Conservation (phyloP, 2,329 filamentous ascomycete species). For the Alternaria sp. region DNA sequence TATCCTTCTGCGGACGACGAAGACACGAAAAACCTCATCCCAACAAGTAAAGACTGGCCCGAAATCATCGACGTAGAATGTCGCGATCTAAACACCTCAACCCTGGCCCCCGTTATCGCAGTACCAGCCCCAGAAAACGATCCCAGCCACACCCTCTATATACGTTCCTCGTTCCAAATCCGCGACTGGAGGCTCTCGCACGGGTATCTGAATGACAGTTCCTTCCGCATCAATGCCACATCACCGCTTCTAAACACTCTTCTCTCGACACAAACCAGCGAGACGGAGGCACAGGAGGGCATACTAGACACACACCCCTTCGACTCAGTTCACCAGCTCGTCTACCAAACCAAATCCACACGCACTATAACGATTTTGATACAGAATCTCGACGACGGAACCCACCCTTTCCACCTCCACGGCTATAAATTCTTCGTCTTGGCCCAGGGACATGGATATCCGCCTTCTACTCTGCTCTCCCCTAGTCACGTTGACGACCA, state of each 20-base stretch:
- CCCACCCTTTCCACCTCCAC: conserved; percentile 47
- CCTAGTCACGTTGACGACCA: conserved; percentile 30
- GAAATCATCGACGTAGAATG: conserved; percentile 58
- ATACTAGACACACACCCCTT: conserved; percentile 18
- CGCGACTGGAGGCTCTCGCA: conserved; percentile 64
- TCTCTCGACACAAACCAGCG: conserved; percentile 57
- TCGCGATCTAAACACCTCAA: conserved; percentile 58
- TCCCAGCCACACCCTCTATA: conserved; percentile 57
- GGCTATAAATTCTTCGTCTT: conserved; percentile 48
- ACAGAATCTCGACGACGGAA: conserved; percentile 39
- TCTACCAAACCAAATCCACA: conserved; percentile 37
- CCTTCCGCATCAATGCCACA: conserved; percentile 58
- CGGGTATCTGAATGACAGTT: conserved; percentile 65
- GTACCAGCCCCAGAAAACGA: conserved; percentile 55
- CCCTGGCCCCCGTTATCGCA: conserved; percentile 54
- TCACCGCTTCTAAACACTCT: conserved; percentile 60
- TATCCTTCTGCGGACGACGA: conserved; percentile 44
- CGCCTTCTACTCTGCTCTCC: conserved; percentile 67
- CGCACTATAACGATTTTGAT: conserved; percentile 46
- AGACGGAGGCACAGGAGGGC: not conserved
- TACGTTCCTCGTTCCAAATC: conserved; percentile 66
- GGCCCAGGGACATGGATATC: conserved; percentile 14
- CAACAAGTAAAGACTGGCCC: conserved; percentile 58
- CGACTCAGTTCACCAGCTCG: conserved; percentile 35
- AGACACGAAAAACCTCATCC: conserved; percentile 12